These are phyloP conservation scores for Cystofilobasidium bisporidii DNA, from an alignment of 768 basidiomycete species.

Conservation along the genomic window DNA sequence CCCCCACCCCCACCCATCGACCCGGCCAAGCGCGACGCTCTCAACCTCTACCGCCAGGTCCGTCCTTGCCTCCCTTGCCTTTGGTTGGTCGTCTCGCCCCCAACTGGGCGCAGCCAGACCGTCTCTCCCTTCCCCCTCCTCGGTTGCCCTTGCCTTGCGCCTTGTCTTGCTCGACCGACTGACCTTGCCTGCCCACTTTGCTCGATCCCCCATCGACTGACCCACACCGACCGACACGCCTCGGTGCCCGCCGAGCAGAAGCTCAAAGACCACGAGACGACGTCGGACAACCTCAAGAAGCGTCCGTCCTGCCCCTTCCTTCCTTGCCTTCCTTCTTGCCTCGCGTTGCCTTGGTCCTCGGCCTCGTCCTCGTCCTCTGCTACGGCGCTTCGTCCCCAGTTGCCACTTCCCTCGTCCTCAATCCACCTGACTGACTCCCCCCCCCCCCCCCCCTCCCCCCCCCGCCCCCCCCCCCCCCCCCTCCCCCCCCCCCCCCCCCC, in stretches of 20 bases:
- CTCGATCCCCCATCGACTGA: neutral
- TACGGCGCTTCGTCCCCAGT: too few relatives aligned
- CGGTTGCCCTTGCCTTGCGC: neutral
- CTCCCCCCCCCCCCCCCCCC: too few relatives aligned
- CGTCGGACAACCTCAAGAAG: conserved; percentile 79
- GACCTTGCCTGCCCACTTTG: too few relatives aligned
- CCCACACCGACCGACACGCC: conserved; percentile 6
- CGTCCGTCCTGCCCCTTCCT: conserved; percentile 59
- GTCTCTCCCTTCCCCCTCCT: neutral
- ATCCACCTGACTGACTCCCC: too few relatives aligned
- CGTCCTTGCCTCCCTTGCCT: conserved; percentile 22
- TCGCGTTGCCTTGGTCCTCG: too few relatives aligned
- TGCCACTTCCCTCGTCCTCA: too few relatives aligned
- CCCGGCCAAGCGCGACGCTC: conserved; percentile 37
- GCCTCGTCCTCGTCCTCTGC: too few relatives aligned
- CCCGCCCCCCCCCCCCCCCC: too few relatives aligned
- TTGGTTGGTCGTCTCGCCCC: too few relatives aligned
- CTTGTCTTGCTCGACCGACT: neutral
- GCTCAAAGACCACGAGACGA: conserved; percentile 81
- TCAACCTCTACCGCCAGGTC: conserved; percentile 41
- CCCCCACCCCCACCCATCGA: conserved; percentile 14
- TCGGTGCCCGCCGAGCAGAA: conserved; percentile 66
- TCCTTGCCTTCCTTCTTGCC: too few relatives aligned
- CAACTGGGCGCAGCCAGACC: too few relatives aligned
- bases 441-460: too few relatives aligned